Evolutionary conservation across 1,139 yeast species (phyloP).

Genomic region (Suhomyces anneliseae): DNA sequence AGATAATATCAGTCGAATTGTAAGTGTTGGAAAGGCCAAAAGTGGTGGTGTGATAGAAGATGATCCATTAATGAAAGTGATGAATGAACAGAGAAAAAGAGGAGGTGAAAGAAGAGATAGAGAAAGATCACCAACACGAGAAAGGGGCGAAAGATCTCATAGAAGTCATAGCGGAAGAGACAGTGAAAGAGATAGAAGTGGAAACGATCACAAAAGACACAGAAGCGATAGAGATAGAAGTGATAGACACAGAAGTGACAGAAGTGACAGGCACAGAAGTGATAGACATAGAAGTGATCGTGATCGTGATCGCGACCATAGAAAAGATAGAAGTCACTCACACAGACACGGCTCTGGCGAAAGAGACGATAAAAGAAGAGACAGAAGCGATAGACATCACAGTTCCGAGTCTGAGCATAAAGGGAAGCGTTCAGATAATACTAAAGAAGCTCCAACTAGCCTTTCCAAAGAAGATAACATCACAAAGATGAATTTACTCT

Average conservation of each 20-base stretch:
- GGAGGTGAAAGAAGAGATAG: constrained; percentile 21
- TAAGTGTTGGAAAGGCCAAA: constrained; percentile 17
- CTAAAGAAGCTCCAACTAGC: no score
- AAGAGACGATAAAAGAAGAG: constrained; percentile 14
- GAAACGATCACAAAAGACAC: constrained; percentile 15
- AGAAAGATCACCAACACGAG: constrained; percentile 16
- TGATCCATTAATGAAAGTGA: constrained; percentile 58
- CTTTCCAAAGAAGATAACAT: no score
- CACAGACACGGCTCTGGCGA: constrained; percentile 1
- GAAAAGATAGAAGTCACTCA: neutral
- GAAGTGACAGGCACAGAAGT: constrained; percentile 12
- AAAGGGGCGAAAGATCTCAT: neutral
- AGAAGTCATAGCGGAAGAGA: neutral
- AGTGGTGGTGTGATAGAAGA: constrained; percentile 26
- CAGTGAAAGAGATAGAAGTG: neutral
- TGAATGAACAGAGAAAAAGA: constrained; percentile 36
- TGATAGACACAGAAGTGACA: constrained; percentile 13
- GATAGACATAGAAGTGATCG: constrained; percentile 7
- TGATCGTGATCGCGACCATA: neutral
- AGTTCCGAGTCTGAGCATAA: no score
- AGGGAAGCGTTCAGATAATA: no score
- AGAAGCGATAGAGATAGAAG: constrained; percentile 15
- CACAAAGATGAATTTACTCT: neutral
- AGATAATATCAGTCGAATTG: constrained; percentile 17
- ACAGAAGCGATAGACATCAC: constrained; percentile 14